Conservation (phyloP, 345 rosid genomes). For the Luvunga scandens region DNA sequence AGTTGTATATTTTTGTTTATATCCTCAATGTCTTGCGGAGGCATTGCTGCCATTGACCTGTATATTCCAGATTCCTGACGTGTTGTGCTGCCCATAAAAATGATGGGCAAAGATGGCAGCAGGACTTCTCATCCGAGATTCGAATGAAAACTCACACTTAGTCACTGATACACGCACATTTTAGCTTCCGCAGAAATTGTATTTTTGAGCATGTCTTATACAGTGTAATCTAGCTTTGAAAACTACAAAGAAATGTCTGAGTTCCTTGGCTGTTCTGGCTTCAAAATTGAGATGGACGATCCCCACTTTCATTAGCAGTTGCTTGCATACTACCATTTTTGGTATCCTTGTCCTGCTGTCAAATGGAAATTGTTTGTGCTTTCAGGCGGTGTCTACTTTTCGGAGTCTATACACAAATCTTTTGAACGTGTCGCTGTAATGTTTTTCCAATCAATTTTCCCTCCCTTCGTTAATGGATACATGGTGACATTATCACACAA, state of each 20-base stretch:
- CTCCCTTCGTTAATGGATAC: background rate
- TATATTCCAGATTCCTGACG: conserved; percentile 18
- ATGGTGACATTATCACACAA: background rate
- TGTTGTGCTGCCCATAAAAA: conserved; percentile 6
- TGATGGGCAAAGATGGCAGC: conserved; percentile 2
- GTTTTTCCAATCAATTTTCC: background rate
- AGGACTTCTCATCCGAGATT: background rate
- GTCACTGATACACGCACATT: background rate
- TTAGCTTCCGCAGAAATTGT: conserved; percentile 1
- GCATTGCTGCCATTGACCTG: conserved; percentile 19
- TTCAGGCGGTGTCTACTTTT: background rate
- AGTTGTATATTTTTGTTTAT: conserved; percentile 17
- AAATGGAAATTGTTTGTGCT: background rate
- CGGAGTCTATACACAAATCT: background rate
- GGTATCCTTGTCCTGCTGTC: background rate
- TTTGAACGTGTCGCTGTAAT: background rate
- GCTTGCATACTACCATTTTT: background rate
- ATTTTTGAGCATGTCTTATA: conserved; percentile 1
- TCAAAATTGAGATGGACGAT: background rate
- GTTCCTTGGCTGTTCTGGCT: background rate
- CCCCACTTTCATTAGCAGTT: background rate
- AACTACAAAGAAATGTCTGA: background rate
- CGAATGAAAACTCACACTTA: background rate
- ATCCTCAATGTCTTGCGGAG: conserved; percentile 17
- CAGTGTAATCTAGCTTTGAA: conserved; percentile 9